A percentile compares a stretch with the other conserved stretches of the same genome.
These are phyloP conservation scores for Globisporangium alternatum DNA, from an alignment of 352 stramenopile species.

Conservation along the genomic window DNA sequence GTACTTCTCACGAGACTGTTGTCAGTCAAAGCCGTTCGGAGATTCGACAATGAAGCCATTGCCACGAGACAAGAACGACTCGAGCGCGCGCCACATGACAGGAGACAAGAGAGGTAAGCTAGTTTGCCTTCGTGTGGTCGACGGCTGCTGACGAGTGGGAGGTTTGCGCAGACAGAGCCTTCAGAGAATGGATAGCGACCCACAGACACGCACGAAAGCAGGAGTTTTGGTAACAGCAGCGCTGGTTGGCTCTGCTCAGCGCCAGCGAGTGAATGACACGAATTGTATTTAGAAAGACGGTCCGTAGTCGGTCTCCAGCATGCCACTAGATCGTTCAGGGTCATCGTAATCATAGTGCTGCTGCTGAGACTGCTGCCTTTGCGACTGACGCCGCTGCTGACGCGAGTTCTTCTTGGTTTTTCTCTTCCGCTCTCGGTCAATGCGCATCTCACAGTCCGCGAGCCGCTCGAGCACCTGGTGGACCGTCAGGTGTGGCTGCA, in stretches of 20 bases:
- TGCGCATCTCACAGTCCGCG: slow-evolving; percentile 35
- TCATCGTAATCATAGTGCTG: not conserved
- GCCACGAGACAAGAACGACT: not conserved
- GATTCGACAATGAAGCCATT: not conserved
- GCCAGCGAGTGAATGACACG: not conserved
- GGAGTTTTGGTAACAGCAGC: slow-evolving; percentile 1
- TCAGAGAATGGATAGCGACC: not conserved
- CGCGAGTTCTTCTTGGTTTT: slow-evolving; percentile 6
- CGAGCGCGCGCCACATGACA: not conserved
- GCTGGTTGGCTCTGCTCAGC: not conserved
- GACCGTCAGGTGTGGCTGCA: slow-evolving; percentile 42
- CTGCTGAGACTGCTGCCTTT: not conserved
- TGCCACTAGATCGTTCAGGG: not conserved
- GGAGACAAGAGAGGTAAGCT: not conserved
- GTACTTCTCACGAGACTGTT: not conserved
- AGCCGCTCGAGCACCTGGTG: slow-evolving; percentile 54
- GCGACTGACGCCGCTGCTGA: not conserved
- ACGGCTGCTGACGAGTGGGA: not conserved
- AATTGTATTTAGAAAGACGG: not conserved
- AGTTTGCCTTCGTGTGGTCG: not conserved
- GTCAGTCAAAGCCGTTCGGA: not conserved
- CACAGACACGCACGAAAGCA: not conserved
- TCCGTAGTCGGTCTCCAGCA: not conserved
- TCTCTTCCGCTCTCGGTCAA: slow-evolving; percentile 24
- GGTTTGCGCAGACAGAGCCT: not conserved